These are phyloP conservation scores for Sugiyamaella marilandica DNA, from an alignment of 805 yeast species.

Conservation along the genomic window DNA sequence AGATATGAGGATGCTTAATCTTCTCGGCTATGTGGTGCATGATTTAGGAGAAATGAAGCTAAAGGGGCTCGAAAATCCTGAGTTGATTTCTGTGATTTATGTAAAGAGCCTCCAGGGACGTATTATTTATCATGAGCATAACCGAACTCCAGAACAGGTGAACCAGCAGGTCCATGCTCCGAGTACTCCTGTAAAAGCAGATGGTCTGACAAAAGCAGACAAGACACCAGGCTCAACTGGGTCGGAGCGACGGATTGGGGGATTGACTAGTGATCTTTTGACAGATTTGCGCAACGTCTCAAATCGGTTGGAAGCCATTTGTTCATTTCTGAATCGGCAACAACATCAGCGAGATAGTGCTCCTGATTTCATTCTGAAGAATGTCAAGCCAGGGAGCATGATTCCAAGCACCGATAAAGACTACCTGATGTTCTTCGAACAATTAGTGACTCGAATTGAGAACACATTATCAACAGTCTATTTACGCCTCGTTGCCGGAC, in stretches of 20 bases:
- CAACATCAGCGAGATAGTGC: background rate
- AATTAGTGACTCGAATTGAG: slow-evolving; percentile 31
- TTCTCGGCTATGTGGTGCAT: slow-evolving; percentile 62
- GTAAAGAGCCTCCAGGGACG: slow-evolving; percentile 41
- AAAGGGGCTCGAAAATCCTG: slow-evolving; percentile 93
- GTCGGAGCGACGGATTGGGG: slow-evolving; percentile 14
- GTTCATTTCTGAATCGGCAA: slow-evolving; percentile 18
- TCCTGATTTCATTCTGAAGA: slow-evolving; percentile 15
- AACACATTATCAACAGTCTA: slow-evolving; percentile 29
- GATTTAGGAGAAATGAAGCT: slow-evolving; percentile 82
- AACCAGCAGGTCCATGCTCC: slow-evolving; percentile 9
- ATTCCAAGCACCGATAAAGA: slow-evolving; percentile 26
- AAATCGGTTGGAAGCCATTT: slow-evolving; percentile 23
- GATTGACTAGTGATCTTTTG: slow-evolving; percentile 17
- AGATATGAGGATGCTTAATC: slow-evolving; percentile 60
- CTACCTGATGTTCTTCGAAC: slow-evolving; percentile 25
- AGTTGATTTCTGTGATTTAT: slow-evolving; percentile 71
- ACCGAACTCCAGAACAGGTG: slow-evolving; percentile 17
- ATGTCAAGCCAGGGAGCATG: slow-evolving; percentile 12
- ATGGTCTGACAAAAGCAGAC: background rate
- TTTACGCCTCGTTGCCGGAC: slow-evolving; percentile 17
- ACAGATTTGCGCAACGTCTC: slow-evolving; percentile 18
- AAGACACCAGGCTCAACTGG: slow-evolving; percentile 1
- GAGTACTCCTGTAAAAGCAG: background rate
- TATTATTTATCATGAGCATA: slow-evolving; percentile 12